phyloP scores from a whole-genome alignment of 768 basidiomycete genomes.

The Kwoniella europaea region DNA sequence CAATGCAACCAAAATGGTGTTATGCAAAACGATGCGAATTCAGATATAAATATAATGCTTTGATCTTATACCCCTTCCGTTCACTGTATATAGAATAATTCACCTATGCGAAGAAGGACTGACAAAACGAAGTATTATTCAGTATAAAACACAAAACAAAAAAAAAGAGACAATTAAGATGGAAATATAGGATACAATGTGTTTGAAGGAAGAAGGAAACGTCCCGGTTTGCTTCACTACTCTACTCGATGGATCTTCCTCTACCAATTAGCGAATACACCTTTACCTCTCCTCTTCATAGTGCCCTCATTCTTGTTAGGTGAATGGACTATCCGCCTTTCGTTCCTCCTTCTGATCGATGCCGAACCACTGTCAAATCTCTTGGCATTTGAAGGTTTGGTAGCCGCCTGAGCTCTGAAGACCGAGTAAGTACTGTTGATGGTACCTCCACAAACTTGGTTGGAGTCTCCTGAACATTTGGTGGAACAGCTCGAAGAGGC shows the following conservation, averaged over 20 bases:
- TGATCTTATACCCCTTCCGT: neutral
- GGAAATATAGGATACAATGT: neutral
- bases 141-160: neutral
- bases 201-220: neutral
- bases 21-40: neutral
- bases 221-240: neutral
- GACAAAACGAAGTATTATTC: neutral
- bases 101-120: no score
- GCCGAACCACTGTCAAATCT: slow-evolving; percentile 19
- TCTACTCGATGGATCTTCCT: neutral
- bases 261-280: slow-evolving; percentile 24
- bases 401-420: slow-evolving; percentile 23
- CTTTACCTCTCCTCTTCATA: slow-evolving; percentile 16
- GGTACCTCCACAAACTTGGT: slow-evolving; percentile 25
- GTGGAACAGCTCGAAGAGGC: slow-evolving; percentile 12
- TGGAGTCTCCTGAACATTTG: slow-evolving; percentile 24
- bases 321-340: slow-evolving; percentile 10
- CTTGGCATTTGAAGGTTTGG: slow-evolving; percentile 10
- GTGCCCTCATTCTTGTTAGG: neutral
- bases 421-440: slow-evolving; percentile 19
- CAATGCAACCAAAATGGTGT: neutral
- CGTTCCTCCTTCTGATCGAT: neutral
- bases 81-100: neutral
- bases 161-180: neutral
- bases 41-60: neutral